Percentiles rank a stretch among this genome's conserved stretches.
Evolutionary conservation across 2,329 filamentous ascomycete species (phyloP).

Genomic region (Ascochyta clinopodiicola): DNA sequence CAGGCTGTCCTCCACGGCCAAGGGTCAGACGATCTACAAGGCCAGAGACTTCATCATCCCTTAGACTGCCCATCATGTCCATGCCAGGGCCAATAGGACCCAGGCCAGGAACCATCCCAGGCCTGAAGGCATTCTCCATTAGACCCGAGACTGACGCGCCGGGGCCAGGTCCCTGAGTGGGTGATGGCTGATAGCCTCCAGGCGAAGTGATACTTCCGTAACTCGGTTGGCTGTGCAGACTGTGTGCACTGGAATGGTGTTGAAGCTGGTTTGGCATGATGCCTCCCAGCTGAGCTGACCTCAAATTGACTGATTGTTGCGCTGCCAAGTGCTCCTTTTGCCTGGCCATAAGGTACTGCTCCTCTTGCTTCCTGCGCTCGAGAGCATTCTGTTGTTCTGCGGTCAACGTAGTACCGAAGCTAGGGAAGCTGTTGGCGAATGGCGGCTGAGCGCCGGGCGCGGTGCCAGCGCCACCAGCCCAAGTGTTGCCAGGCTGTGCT

Average conservation of each 20-base stretch:
- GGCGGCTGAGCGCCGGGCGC: constrained; percentile 70
- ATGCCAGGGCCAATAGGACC: constrained; percentile 55
- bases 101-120: constrained; percentile 47
- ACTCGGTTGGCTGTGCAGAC: constrained; percentile 94
- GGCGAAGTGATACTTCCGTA: constrained; percentile 95
- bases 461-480: constrained; percentile 51
- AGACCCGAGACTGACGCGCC: constrained; percentile 63
- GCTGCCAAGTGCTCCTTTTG: constrained; percentile 92
- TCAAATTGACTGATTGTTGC: constrained; percentile 77
- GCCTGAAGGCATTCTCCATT: constrained; percentile 67
- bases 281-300: constrained; percentile 67
- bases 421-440: constrained; percentile 91
- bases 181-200: constrained; percentile 69
- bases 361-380: constrained; percentile 95
- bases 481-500: constrained; percentile 53
- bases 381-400: constrained; percentile 98
- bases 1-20: constrained; percentile 55
- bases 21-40: constrained; percentile 71
- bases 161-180: constrained; percentile 60
- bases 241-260: constrained; percentile 94
- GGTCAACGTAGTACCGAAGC: constrained; percentile 93
- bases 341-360: constrained; percentile 94
- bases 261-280: constrained; percentile 72
- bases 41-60: constrained; percentile 74
- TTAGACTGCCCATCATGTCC: constrained; percentile 55